Percentiles rank a stretch among this genome's conserved stretches.
phyloP scores from a whole-genome alignment of 768 basidiomycete species.

The Podaxis sp. region DNA sequence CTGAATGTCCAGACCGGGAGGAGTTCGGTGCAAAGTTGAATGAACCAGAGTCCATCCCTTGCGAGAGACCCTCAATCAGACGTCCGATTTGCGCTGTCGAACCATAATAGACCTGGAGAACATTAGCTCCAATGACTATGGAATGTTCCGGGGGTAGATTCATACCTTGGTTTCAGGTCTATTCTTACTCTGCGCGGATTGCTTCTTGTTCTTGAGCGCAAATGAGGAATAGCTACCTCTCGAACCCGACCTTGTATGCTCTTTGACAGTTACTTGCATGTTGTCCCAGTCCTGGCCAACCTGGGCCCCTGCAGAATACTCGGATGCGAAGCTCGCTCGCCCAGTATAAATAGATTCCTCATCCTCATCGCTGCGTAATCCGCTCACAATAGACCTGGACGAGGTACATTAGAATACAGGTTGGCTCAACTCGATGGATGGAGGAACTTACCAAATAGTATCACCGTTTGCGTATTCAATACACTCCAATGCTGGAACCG shows the following conservation, averaged over 20 bases:
- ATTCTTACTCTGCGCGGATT: conserved; percentile 43
- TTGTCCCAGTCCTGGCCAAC: conserved; percentile 43
- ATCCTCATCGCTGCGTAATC: conserved; percentile 70
- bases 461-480: conserved; percentile 86
- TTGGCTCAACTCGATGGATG: neutral
- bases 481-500: conserved; percentile 70
- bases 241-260: conserved; percentile 65
- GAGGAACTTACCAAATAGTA: conserved; percentile 70
- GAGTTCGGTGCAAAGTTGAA: conserved; percentile 66
- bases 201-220: conserved; percentile 56
- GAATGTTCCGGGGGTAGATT: conserved; percentile 20
- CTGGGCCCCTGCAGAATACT: conserved; percentile 57
- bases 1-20: conserved; percentile 47
- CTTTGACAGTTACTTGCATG: conserved; percentile 76
- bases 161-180: conserved; percentile 83
- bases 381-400: conserved; percentile 78
- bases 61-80: conserved; percentile 80
- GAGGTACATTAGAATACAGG: conserved; percentile 19
- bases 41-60: conserved; percentile 78
- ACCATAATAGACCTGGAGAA: conserved; percentile 67
- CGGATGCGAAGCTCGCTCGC: conserved; percentile 73
- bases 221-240: conserved; percentile 66
- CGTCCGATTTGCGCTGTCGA: conserved; percentile 78
- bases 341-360: conserved; percentile 65
- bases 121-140: conserved; percentile 26